phyloP scores from a whole-genome alignment of 805 yeast genomes.

The Yarrowia osloensis region DNA sequence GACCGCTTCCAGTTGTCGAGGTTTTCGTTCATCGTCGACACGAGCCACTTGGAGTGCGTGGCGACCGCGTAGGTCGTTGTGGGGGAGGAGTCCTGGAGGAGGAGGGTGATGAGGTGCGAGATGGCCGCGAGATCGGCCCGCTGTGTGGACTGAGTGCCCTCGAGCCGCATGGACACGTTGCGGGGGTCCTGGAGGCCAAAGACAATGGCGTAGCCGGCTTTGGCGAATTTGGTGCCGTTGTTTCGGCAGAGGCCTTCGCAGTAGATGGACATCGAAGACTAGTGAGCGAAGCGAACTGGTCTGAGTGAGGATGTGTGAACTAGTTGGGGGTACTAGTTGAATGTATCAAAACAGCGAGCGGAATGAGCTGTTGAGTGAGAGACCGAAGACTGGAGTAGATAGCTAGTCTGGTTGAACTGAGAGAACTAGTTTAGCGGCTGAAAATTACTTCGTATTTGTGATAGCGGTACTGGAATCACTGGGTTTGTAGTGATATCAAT shows the following conservation, averaged over 20 bases:
- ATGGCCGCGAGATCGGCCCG: not conserved
- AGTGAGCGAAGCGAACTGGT: not conserved
- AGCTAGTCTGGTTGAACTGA: too few relatives aligned
- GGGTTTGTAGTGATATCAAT: too few relatives aligned
- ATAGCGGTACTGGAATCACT: too few relatives aligned
- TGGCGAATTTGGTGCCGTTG: constrained; percentile 26
- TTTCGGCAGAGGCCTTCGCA: constrained; percentile 19
- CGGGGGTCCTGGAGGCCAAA: constrained; percentile 8
- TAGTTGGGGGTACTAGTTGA: not conserved
- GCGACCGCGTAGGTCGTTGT: not conserved
- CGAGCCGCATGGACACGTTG: not conserved
- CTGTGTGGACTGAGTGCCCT: not conserved
- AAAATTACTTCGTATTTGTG: too few relatives aligned
- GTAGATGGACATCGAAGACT: constrained; percentile 2
- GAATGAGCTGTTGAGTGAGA: too few relatives aligned
- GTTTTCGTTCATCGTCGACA: not conserved
- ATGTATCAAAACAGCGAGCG: too few relatives aligned
- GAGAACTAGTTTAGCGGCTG: not conserved
- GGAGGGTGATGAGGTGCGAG: not conserved
- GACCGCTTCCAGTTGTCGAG: constrained; percentile 2
- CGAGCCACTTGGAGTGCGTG: constrained; percentile 19
- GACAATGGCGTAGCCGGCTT: constrained; percentile 11
- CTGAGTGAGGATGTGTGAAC: not conserved
- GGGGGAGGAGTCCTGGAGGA: not conserved
- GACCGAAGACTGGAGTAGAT: too few relatives aligned